Base-by-base conservation (phyloP, 768 basidiomycete genomes). In the Plicaturopsis crispa region DNA sequence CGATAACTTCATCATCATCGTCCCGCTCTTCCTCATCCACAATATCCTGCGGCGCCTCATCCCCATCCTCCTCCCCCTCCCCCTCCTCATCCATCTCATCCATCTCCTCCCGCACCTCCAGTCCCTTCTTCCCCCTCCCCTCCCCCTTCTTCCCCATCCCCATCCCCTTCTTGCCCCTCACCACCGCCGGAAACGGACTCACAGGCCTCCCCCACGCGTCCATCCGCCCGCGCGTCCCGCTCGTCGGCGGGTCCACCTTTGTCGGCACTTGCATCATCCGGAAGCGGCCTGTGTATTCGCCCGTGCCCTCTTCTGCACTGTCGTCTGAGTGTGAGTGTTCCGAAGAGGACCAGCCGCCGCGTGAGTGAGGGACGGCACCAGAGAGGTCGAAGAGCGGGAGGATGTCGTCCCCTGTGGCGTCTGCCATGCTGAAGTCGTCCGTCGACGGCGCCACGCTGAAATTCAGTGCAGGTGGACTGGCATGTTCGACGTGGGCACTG, bases 241-340 rank as follows among this genome's bases (percentile, higher is more conserved):
- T 78, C 35, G 75, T 75, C 3, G 80, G 78, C 1, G 81, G 80
- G 44, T 80, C 83, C 13, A 56, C 58, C 60, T 84, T 84, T 14
- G 76, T 81, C 14, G 69, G 76, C 4, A 84, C 69, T 6, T 51
- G 62, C 36, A 78, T 45, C 40, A 70, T 65, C 51, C 59, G 73
- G 61, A 74, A 85, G 22, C 62, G 66, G 8, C 82, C 84, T 5
- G 84, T 86, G 49, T 70, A 85, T 44, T 85, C 80, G 16, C 81
- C 79, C 21, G 69, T 62, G 2, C 62, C 71, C 39, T 71, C 65
- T 10, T 50, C 57, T 1, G 47, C 54, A 1, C 31, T 47, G 4
- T 49, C 47, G 26, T 36, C 55, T 4, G 61, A 62, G 30, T 7
- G 38, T 35, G 1, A 42, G 35, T 10, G 35, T 22, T 51, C 61